phyloP scores from a whole-genome alignment of 768 basidiomycete genomes.

The Cyclocybe aegerita region DNA sequence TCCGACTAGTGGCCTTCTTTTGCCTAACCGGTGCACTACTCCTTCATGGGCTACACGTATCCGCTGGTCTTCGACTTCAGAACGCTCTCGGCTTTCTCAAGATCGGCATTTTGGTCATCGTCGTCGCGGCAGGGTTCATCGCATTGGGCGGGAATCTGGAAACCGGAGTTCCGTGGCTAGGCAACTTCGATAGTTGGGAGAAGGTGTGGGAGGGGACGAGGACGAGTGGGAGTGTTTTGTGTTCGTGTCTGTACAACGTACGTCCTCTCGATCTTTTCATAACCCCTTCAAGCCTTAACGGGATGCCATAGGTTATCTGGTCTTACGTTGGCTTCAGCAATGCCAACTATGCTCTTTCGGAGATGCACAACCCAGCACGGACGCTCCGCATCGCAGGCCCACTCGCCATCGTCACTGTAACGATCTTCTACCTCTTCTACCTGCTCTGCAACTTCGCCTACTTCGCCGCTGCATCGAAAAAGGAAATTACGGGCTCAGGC shows the following conservation, averaged over 20 bases:
- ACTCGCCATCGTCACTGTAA: constrained; percentile 52
- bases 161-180: constrained; percentile 18
- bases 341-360: constrained; percentile 66
- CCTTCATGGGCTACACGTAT: constrained; percentile 39
- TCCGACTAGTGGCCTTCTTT: constrained; percentile 26
- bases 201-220: constrained; percentile 35
- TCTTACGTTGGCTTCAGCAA: constrained; percentile 63
- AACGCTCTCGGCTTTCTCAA: constrained; percentile 60
- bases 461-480: constrained; percentile 62
- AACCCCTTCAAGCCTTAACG: not conserved
- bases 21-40: constrained; percentile 33
- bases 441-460: constrained; percentile 65
- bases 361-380: constrained; percentile 59
- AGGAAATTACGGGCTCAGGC: constrained; percentile 60
- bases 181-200: constrained; percentile 28
- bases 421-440: constrained; percentile 58
- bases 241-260: constrained; percentile 48
- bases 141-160: constrained; percentile 32
- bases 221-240: constrained; percentile 44
- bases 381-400: constrained; percentile 68
- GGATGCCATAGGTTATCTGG: constrained; percentile 38
- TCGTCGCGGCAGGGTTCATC: constrained; percentile 45
- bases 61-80: constrained; percentile 54
- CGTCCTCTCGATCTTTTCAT: not conserved
- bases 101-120: constrained; percentile 41